These are phyloP conservation scores for Sugiyamaella lignohabitans DNA, from an alignment of 805 yeast genomes.

Conservation along the genomic window DNA sequence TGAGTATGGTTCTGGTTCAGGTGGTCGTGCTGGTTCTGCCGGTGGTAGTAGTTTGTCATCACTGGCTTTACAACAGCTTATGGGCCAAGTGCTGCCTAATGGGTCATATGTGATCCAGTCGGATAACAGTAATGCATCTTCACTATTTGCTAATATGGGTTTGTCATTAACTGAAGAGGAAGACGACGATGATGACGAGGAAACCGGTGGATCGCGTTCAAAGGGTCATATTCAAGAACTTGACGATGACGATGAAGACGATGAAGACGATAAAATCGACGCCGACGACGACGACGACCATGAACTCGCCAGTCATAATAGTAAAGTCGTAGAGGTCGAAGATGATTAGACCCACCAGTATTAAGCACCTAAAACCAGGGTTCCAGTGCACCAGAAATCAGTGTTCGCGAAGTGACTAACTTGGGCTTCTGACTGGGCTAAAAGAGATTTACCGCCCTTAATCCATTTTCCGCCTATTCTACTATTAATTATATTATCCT, in stretches of 20 bases:
- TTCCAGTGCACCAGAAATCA: too few relatives aligned
- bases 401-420: too few relatives aligned
- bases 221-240: not conserved
- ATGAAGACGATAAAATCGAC: not conserved
- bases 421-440: too few relatives aligned
- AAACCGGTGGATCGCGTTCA: slow-evolving; percentile 1
- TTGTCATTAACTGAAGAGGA: slow-evolving; percentile 11
- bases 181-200: slow-evolving; percentile 11
- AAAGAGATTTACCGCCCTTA: too few relatives aligned
- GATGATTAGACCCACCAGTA: too few relatives aligned
- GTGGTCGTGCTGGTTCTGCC: not conserved
- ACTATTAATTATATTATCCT: too few relatives aligned
- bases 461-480: too few relatives aligned
- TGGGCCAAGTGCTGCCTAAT: slow-evolving; percentile 12
- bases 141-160: slow-evolving; percentile 8
- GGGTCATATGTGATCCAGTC: slow-evolving; percentile 17
- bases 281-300: too few relatives aligned
- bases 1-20: not conserved
- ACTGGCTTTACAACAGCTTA: slow-evolving; percentile 12
- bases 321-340: too few relatives aligned
- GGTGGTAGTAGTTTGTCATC: not conserved
- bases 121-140: slow-evolving; percentile 13
- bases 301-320: too few relatives aligned
- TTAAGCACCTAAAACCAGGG: too few relatives aligned
- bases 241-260: not conserved